Evolutionary conservation across 768 basidiomycete species (phyloP).

Genomic region (Mycena galericulata): DNA sequence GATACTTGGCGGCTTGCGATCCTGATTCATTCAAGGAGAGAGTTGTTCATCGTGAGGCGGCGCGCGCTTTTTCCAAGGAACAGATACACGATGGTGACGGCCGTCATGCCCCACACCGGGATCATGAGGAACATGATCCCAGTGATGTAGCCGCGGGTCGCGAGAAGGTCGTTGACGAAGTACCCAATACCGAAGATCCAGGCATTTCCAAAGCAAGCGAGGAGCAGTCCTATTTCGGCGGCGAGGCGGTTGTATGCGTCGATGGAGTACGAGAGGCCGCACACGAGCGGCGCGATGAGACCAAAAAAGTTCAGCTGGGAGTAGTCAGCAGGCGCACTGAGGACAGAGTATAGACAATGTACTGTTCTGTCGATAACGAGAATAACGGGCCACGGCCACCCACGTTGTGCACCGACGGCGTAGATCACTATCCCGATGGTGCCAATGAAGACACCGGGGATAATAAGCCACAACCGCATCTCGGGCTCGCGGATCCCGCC

Average conservation of each 20-base stretch:
- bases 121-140: constrained; percentile 28
- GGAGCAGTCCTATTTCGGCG: constrained; percentile 18
- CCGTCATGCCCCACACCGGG: constrained; percentile 23
- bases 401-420: constrained; percentile 22
- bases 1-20: not conserved
- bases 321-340: not conserved
- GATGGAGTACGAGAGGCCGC: constrained; percentile 23
- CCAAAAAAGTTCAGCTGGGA: constrained; percentile 21
- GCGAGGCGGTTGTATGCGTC: constrained; percentile 30
- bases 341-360: not conserved
- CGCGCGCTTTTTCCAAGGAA: constrained; percentile 24
- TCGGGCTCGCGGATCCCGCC: constrained; percentile 26
- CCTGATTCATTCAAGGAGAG: constrained; percentile 8
- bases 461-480: constrained; percentile 26
- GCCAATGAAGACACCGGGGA: constrained; percentile 11
- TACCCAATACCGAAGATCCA: constrained; percentile 26
- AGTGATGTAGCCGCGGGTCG: constrained; percentile 7
- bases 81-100: constrained; percentile 20
- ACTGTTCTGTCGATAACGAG: constrained; percentile 19
- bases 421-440: constrained; percentile 20
- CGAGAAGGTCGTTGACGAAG: constrained; percentile 19
- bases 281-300: constrained; percentile 22
- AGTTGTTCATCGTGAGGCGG: constrained; percentile 9
- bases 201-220: constrained; percentile 24
- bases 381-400: constrained; percentile 22